Evolutionary conservation across 371 early-diverging fungal genomes (phyloP).

Genomic region (Mortierella sp.): DNA sequence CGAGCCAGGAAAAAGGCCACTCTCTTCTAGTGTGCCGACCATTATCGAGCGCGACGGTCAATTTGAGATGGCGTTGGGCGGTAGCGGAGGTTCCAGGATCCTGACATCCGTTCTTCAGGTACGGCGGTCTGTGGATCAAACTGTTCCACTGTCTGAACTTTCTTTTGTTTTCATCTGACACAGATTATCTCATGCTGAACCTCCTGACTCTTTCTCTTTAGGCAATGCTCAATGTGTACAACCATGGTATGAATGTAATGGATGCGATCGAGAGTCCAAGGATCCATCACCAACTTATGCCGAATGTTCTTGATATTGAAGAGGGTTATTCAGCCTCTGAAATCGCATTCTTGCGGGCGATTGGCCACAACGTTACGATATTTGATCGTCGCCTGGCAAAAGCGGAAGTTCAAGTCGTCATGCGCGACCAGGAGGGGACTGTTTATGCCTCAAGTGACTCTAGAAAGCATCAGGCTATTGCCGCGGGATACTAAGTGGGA

Average conservation of each 20-base stretch:
- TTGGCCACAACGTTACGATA: conserved; percentile 43
- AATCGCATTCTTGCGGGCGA: conserved; percentile 21
- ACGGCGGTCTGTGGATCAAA: conserved; percentile 18
- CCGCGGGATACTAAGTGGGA: conserved; percentile 60
- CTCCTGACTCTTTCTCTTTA: conserved; percentile 28
- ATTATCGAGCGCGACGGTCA: conserved; percentile 81
- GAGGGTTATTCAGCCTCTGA: conserved; percentile 24
- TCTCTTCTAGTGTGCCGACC: conserved; percentile 90
- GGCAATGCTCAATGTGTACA: conserved; percentile 79
- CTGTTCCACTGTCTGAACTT: not conserved
- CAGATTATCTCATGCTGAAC: not conserved
- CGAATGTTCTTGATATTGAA: conserved; percentile 68
- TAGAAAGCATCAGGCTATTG: conserved; percentile 59
- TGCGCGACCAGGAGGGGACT: conserved; percentile 48
- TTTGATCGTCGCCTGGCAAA: conserved; percentile 39
- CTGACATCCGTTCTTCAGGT: conserved; percentile 86
- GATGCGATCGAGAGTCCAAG: conserved; percentile 85
- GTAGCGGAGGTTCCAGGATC: conserved; percentile 96
- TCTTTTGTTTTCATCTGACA: not conserved
- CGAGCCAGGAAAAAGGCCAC: conserved; percentile 90
- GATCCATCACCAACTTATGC: conserved; percentile 94
- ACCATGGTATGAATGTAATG: conserved; percentile 72
- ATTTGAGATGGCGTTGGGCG: conserved; percentile 88
- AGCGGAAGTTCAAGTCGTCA: conserved; percentile 61
- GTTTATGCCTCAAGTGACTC: conserved; percentile 65